A percentile compares a stretch with the other conserved stretches of the same genome.
phyloP scores from a whole-genome alignment of 306 rosid genomes.

The Fagus sylvatica region DNA sequence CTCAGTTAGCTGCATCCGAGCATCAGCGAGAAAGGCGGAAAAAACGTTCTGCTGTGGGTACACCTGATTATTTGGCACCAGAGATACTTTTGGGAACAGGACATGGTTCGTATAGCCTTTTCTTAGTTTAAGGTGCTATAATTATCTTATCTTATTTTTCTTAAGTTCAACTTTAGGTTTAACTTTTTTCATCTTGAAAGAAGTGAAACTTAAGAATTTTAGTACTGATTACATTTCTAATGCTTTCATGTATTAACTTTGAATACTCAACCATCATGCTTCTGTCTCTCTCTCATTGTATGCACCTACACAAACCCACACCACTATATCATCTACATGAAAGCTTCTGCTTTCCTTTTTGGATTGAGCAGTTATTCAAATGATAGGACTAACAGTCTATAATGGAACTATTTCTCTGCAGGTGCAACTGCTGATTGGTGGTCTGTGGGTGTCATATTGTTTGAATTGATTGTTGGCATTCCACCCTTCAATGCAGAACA shows the following conservation, averaged over 20 bases:
- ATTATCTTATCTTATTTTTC: slow-evolving; percentile 33
- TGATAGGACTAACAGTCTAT: slow-evolving; percentile 1
- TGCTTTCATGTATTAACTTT: not conserved
- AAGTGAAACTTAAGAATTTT: slow-evolving; percentile 3
- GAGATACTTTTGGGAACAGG: slow-evolving; percentile 99
- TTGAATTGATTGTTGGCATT: slow-evolving; percentile 95
- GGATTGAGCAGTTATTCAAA: slow-evolving; percentile 12
- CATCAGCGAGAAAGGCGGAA: slow-evolving; percentile 81
- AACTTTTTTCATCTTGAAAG: slow-evolving; percentile 21
- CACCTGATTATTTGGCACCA: slow-evolving; percentile 99
- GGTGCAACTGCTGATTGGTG: slow-evolving; percentile 99
- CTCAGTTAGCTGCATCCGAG: slow-evolving; percentile 58
- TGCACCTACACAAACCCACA: not conserved
- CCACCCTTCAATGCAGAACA: slow-evolving; percentile 99
- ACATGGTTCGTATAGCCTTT: slow-evolving; percentile 84
- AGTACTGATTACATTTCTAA: not conserved
- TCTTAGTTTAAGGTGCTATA: slow-evolving; percentile 56
- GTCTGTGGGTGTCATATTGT: slow-evolving; percentile 98
- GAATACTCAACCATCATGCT: not conserved
- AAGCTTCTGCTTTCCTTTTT: not conserved
- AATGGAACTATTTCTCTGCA: slow-evolving; percentile 30
- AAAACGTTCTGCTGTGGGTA: slow-evolving; percentile 97
- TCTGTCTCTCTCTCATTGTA: not conserved
- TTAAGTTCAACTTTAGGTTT: slow-evolving; percentile 16
- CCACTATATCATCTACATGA: not conserved